These are phyloP conservation scores for Periconia sp. DNA, from an alignment of 2,329 filamentous ascomycete species.

Conservation along the genomic window DNA sequence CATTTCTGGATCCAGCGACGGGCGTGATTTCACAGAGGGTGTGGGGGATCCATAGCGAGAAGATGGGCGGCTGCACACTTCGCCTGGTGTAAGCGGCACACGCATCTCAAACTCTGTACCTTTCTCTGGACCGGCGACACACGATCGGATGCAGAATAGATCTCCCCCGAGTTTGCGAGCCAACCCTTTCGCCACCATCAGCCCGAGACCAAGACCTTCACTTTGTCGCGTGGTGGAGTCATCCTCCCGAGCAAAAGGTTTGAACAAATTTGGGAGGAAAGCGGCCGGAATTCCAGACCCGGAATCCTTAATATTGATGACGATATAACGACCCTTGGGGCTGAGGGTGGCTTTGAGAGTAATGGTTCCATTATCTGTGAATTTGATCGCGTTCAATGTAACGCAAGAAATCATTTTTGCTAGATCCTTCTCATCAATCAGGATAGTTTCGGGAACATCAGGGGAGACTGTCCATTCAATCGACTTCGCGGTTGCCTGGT, in stretches of 20 bases:
- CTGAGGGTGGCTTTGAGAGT: conserved; percentile 58
- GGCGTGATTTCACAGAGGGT: conserved; percentile 35
- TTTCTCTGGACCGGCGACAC: conserved; percentile 60
- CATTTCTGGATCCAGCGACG: conserved; percentile 32
- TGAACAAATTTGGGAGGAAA: conserved; percentile 68
- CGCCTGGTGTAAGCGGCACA: conserved; percentile 60
- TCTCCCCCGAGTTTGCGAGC: conserved; percentile 70
- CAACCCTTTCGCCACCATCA: conserved; percentile 72
- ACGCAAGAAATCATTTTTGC: conserved; percentile 66
- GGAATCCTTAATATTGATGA: conserved; percentile 66
- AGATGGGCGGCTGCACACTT: conserved; percentile 51
- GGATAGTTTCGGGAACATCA: conserved; percentile 56
- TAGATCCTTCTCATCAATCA: conserved; percentile 64
- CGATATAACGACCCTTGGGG: conserved; percentile 54
- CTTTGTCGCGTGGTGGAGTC: conserved; percentile 66
- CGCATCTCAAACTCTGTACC: conserved; percentile 71
- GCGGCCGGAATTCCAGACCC: conserved; percentile 68
- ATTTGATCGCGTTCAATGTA: conserved; percentile 69
- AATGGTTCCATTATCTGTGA: conserved; percentile 66
- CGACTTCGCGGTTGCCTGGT: conserved; percentile 48
- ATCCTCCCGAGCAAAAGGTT: conserved; percentile 70
- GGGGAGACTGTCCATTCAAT: conserved; percentile 55
- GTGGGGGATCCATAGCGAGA: conserved; percentile 54
- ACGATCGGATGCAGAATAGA: conserved; percentile 64
- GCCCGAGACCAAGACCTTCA: conserved; percentile 68